These are phyloP conservation scores for Leishmania arabica DNA, from an alignment of 208 protist species.

Conservation along the genomic window DNA sequence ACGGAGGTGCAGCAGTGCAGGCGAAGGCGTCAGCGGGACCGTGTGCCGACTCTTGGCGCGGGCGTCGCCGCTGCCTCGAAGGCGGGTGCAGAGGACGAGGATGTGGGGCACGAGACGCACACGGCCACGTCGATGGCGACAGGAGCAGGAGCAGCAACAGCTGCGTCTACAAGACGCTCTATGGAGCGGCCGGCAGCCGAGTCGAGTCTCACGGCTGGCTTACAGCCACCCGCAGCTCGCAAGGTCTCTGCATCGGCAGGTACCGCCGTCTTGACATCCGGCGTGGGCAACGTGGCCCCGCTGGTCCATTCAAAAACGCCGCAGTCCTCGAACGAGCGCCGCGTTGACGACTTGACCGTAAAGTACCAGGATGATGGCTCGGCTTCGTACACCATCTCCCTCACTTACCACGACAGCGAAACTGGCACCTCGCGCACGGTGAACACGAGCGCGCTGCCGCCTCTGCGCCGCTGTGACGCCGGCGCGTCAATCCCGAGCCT, in stretches of 20 bases:
- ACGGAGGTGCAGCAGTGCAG: conserved; percentile 30
- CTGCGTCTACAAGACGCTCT: not conserved
- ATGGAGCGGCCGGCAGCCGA: not conserved
- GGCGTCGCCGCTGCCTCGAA: not conserved
- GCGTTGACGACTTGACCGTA: conserved; percentile 62
- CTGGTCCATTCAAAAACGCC: conserved; percentile 1
- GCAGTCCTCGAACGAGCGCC: conserved; percentile 43
- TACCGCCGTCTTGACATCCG: not conserved
- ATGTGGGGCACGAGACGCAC: not conserved
- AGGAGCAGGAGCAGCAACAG: not conserved
- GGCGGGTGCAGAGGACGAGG: not conserved
- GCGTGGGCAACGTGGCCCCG: not conserved
- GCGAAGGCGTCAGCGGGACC: conserved; percentile 4
- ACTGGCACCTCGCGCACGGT: conserved; percentile 51
- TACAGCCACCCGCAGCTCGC: not conserved
- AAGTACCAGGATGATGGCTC: conserved; percentile 43
- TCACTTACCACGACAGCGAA: conserved; percentile 67
- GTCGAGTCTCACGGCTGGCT: not conserved
- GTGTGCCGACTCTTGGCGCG: not conserved
- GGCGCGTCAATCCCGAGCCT: conserved; percentile 9
- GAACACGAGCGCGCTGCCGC: conserved; percentile 47
- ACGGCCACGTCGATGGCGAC: not conserved
- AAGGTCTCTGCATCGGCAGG: not conserved
- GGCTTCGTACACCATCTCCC: conserved; percentile 49
- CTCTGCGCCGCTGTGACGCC: conserved; percentile 31